Evolutionary conservation across 208 protist species (phyloP).

Genomic region (Leptomonas pyrrhocoris): DNA sequence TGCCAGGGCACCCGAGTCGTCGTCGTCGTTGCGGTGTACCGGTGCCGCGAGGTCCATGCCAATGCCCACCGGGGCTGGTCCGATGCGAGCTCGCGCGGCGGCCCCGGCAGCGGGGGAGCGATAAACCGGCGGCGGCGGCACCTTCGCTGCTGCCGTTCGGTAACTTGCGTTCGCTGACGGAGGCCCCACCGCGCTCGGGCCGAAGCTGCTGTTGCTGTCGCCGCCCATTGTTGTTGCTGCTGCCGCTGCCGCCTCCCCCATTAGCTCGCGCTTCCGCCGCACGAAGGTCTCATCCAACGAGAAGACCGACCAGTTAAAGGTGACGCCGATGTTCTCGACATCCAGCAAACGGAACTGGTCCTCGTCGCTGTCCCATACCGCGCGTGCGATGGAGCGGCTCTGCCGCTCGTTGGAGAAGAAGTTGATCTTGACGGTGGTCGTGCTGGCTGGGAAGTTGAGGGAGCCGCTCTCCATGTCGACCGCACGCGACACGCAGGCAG

Average conservation of each 20-base stretch:
- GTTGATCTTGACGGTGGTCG: constrained; percentile 79
- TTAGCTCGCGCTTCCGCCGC: constrained; percentile 19
- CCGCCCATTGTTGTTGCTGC: neutral
- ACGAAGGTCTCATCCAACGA: constrained; percentile 79
- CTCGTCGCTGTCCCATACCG: constrained; percentile 76
- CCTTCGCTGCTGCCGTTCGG: neutral
- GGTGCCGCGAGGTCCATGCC: constrained; percentile 12
- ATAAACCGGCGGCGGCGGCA: neutral
- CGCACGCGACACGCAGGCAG: constrained; percentile 76
- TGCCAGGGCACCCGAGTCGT: neutral
- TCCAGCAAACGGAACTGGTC: constrained; percentile 82
- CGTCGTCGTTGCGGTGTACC: constrained; percentile 1
- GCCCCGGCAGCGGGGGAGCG: constrained; percentile 8
- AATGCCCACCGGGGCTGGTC: constrained; percentile 25
- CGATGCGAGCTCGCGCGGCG: constrained; percentile 12
- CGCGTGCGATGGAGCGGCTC: constrained; percentile 70
- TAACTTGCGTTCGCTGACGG: neutral
- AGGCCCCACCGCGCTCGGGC: neutral
- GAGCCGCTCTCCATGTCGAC: constrained; percentile 79
- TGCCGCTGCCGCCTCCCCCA: constrained; percentile 6
- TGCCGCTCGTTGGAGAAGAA: constrained; percentile 89
- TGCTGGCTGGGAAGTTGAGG: constrained; percentile 63
- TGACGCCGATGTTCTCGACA: constrained; percentile 82
- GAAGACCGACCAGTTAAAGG: constrained; percentile 86
- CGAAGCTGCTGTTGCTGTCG: neutral